Conservation (phyloP, 2,329 filamentous ascomycete species). For the Xylaria sp. region DNA sequence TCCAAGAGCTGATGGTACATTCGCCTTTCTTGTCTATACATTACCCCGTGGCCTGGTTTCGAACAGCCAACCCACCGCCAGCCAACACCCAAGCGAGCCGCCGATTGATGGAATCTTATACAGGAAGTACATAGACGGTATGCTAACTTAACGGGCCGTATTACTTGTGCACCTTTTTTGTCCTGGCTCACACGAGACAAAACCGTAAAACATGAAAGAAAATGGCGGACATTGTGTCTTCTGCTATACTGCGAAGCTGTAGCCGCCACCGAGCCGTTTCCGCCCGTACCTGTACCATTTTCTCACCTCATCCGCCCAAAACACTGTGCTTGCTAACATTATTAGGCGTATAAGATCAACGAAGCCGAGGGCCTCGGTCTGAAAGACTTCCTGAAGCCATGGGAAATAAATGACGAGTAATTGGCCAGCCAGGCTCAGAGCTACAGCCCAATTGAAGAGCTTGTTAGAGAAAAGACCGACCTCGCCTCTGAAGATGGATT, state of each 20-base stretch:
- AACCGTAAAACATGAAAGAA: not conserved
- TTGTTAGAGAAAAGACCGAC: conserved; percentile 82
- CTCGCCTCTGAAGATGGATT: conserved; percentile 87
- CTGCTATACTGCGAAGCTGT: conserved; percentile 67
- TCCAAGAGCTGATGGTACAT: conserved; percentile 10
- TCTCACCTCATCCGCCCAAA: conserved; percentile 90
- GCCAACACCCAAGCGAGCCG: not conserved
- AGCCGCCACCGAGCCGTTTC: conserved; percentile 62
- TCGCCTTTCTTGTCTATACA: conserved; percentile 2
- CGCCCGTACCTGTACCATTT: conserved; percentile 75
- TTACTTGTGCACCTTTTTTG: not conserved
- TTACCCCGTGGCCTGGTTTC: not conserved
- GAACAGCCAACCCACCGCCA: not conserved
- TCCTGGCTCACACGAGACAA: not conserved
- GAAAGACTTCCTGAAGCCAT: conserved; percentile 91
- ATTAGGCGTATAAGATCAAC: conserved; percentile 76
- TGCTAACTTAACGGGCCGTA: conserved; percentile 4
- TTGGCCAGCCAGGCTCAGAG: conserved; percentile 83
- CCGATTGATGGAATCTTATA: conserved; percentile 5
- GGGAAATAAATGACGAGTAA: conserved; percentile 93
- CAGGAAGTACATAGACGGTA: conserved; percentile 6
- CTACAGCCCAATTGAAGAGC: conserved; percentile 96
- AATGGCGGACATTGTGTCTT: not conserved
- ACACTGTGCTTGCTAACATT: conserved; percentile 82
- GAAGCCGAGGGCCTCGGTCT: conserved; percentile 83